phyloP scores from a whole-genome alignment of 2,329 filamentous ascomycete genomes.

The Colletotrichum tofieldiae region DNA sequence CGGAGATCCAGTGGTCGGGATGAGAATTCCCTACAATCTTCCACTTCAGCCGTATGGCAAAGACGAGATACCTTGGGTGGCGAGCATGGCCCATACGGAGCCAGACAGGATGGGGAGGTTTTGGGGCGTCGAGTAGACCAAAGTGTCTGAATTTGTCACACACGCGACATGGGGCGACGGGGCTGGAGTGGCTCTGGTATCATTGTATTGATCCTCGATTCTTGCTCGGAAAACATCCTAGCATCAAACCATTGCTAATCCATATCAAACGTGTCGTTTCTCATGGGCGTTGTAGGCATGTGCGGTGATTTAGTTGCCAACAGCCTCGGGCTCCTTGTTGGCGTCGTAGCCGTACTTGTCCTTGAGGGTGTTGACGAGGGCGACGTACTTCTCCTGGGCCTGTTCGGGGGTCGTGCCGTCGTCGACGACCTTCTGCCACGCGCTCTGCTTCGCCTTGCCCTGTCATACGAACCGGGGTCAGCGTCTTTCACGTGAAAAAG shows the following conservation, averaged over 20 bases:
- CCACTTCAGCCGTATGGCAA: constrained; percentile 77
- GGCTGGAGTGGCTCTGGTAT: constrained; percentile 31
- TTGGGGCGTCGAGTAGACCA: constrained; percentile 51
- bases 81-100: constrained; percentile 70
- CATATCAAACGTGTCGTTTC: constrained; percentile 36
- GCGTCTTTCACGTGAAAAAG: constrained; percentile 12
- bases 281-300: constrained; percentile 24
- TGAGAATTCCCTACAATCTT: constrained; percentile 87
- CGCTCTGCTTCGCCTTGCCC: constrained; percentile 85
- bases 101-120: constrained; percentile 72
- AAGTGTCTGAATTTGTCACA: constrained; percentile 9
- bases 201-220: constrained; percentile 37
- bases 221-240: constrained; percentile 7
- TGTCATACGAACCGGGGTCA: constrained; percentile 52
- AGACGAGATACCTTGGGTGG: constrained; percentile 84
- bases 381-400: constrained; percentile 85
- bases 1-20: constrained; percentile 68
- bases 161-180: not conserved
- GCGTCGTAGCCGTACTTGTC: constrained; percentile 76
- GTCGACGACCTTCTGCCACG: constrained; percentile 82
- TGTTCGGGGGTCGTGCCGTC: constrained; percentile 73
- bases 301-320: constrained; percentile 53
- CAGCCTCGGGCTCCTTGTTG: constrained; percentile 74
- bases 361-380: constrained; percentile 81
- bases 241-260: constrained; percentile 1